These are phyloP conservation scores for Suillus decipiens DNA, from an alignment of 768 basidiomycete genomes.

Conservation along the genomic window DNA sequence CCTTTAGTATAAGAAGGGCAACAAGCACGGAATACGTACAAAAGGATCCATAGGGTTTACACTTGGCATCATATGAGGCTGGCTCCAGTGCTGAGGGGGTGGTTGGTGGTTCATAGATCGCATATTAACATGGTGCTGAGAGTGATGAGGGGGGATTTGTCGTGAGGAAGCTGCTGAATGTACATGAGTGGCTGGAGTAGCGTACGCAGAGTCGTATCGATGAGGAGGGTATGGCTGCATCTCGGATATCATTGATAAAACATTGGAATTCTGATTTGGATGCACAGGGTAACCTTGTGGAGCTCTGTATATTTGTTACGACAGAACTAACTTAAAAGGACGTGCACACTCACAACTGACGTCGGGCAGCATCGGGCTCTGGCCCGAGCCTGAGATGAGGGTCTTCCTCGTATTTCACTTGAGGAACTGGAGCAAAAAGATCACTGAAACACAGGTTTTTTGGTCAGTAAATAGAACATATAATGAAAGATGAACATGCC, in stretches of 20 bases:
- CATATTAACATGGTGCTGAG: constrained; percentile 42
- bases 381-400: constrained; percentile 30
- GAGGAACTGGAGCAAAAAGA: constrained; percentile 1
- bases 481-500: constrained; percentile 28
- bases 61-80: constrained; percentile 44
- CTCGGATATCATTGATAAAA: constrained; percentile 63
- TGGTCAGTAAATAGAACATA: constrained; percentile 7
- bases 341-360: constrained; percentile 45
- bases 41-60: constrained; percentile 63
- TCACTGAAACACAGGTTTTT: background rate
- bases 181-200: constrained; percentile 30
- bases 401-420: constrained; percentile 6
- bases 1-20: constrained; percentile 10
- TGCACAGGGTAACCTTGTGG: constrained; percentile 48
- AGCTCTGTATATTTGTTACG: constrained; percentile 34
- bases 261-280: constrained; percentile 41
- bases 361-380: constrained; percentile 46
- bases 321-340: constrained; percentile 5
- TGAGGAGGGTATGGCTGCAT: constrained; percentile 49
- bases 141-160: constrained; percentile 30
- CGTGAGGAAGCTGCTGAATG: constrained; percentile 42
- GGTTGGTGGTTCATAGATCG: constrained; percentile 53
- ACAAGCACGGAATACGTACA: constrained; percentile 44
- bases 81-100: constrained; percentile 52
- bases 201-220: constrained; percentile 56